These are phyloP conservation scores for Saturnispora diversa DNA, from an alignment of 805 yeast species.

Conservation along the genomic window DNA sequence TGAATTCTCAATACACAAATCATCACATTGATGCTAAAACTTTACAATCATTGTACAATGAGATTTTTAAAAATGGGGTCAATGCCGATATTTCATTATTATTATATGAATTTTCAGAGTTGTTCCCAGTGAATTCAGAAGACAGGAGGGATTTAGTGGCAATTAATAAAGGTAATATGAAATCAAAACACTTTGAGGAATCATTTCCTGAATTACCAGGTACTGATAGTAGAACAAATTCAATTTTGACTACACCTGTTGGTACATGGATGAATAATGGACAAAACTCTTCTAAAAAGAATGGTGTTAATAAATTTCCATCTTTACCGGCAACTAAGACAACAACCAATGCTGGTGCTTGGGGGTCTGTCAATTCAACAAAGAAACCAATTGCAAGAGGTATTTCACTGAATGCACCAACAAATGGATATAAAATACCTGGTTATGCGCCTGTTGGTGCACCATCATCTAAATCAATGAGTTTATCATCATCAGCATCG, in stretches of 20 bases:
- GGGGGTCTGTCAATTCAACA: neutral
- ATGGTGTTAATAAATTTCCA: constrained; percentile 4
- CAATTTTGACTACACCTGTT: constrained; percentile 8
- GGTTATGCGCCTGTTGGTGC: constrained; percentile 15
- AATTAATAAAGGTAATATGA: constrained; percentile 23
- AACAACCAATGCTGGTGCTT: neutral
- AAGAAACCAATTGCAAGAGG: constrained; percentile 15
- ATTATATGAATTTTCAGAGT: constrained; percentile 52
- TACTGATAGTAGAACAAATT: constrained; percentile 8
- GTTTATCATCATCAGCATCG: constrained; percentile 21
- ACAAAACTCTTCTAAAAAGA: neutral
- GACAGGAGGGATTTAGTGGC: constrained; percentile 34
- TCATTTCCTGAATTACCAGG: constrained; percentile 45
- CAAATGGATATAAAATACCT: constrained; percentile 17
- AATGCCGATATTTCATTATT: constrained; percentile 49
- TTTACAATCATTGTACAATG: constrained; percentile 38
- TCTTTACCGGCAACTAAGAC: neutral
- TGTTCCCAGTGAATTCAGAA: constrained; percentile 40
- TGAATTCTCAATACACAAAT: constrained; percentile 42
- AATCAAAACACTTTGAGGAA: constrained; percentile 25
- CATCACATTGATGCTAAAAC: constrained; percentile 41
- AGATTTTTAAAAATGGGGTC: constrained; percentile 34
- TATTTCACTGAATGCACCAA: constrained; percentile 13
- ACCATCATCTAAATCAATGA: constrained; percentile 21
- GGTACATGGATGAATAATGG: constrained; percentile 3